Conservation (phyloP, 1,284 basidiomycete genomes). For the Cryptococcus sp. region DNA sequence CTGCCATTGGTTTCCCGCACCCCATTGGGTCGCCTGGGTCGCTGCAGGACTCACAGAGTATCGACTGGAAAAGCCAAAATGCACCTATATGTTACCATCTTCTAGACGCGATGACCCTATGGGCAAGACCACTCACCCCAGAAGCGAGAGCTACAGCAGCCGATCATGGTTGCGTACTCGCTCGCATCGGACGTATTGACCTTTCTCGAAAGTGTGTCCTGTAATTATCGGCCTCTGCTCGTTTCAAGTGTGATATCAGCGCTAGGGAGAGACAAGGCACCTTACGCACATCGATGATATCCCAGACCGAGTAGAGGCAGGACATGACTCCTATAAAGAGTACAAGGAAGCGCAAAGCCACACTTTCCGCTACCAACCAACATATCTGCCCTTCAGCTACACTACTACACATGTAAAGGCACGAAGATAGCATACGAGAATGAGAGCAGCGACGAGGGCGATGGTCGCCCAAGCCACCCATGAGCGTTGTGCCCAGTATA, state of each 20-base stretch:
- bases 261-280: background rate
- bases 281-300: constrained; percentile 61
- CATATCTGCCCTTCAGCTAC: constrained; percentile 51
- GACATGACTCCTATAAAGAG: constrained; percentile 95
- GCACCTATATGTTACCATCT: constrained; percentile 67
- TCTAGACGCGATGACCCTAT: constrained; percentile 6
- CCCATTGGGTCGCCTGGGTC: too few relatives aligned
- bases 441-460: constrained; percentile 35
- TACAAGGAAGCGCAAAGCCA: constrained; percentile 55
- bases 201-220: constrained; percentile 80
- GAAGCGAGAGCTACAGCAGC: constrained; percentile 51
- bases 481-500: constrained; percentile 77
- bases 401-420: background rate
- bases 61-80: constrained; percentile 79
- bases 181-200: constrained; percentile 88
- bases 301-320: constrained; percentile 73
- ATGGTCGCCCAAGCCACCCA: constrained; percentile 54
- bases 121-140: constrained; percentile 43
- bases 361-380: constrained; percentile 76
- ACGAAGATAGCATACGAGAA: constrained; percentile 24
- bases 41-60: constrained; percentile 50
- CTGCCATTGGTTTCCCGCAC: background rate
- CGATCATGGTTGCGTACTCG: constrained; percentile 80
- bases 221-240: background rate
- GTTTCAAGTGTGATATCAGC: background rate